Evolutionary conservation across 495 filamentous ascomycete genomes (phyloP), one percentile per base, ranked within the genome.

Genomic region (Penicillium angulare): DNA sequence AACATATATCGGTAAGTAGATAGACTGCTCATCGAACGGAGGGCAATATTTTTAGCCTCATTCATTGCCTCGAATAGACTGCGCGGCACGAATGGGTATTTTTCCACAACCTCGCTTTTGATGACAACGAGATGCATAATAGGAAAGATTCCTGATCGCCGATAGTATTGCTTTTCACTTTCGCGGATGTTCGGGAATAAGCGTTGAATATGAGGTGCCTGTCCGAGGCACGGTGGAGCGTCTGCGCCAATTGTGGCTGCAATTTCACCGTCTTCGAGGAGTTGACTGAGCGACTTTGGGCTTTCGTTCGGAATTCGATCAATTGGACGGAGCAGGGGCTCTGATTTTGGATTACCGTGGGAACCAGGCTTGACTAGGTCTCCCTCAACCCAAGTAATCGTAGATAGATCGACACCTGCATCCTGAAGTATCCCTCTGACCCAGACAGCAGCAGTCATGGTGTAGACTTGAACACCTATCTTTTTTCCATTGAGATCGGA

Each of bases 401-500:
- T 64, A 5, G 51, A 56, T 13, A 73, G 54, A 53, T 70, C 63
- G 35, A 73, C 68, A 18, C 69, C 69, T 46, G 53, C 50, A 26
- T 69, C 43, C 46, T 70, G 31, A 12, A 75, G 50, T 7, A 75
- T 20, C 8, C 58, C 61, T 4, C 71, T 55, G 12, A 66, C 61
- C 62, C 66, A 75, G 1, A 75, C 71, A 2, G 66, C 71, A 6
- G 68, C 71, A 0, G 71, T 75, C 71, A 75, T 71, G 24, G 64
- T 68, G 55, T 74, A 74, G 16, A 65, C 24, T 53, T 65, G 71
- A 0, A 74, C 65, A 15, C 71, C 69, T 16, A 74, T 63, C 23
- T 49, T 59, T 52, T 73, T 70, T 4, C 68, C 68, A 35, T 69
- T 66, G n/a, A 75, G 44, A 52, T 75, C 71, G 21, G 45, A 43